These are phyloP conservation scores for Tylopilus intermedius DNA, from an alignment of 768 basidiomycete species.

Conservation along the genomic window DNA sequence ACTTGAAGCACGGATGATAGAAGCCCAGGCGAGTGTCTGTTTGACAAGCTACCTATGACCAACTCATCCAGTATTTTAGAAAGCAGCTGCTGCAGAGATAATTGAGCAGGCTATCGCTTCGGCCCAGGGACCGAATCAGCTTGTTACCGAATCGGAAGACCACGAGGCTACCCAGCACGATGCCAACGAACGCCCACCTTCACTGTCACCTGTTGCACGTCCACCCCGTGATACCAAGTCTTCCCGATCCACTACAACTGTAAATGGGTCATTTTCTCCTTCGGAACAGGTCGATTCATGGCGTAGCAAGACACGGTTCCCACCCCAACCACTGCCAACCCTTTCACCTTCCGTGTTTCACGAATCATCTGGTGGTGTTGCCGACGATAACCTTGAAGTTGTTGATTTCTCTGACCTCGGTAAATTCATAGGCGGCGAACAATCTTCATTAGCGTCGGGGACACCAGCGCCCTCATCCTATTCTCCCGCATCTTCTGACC, in stretches of 20 bases:
- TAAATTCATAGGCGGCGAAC: constrained; percentile 52
- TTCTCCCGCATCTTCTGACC: constrained; percentile 16
- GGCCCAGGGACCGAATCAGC: constrained; percentile 5
- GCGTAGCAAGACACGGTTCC: constrained; percentile 45
- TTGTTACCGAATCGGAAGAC: constrained; percentile 6
- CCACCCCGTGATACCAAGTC: constrained; percentile 15
- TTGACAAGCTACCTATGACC: constrained; percentile 3
- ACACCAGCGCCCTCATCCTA: constrained; percentile 17
- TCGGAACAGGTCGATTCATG: constrained; percentile 54
- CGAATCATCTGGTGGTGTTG: constrained; percentile 36
- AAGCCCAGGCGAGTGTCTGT: constrained; percentile 18
- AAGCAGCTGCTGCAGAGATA: constrained; percentile 37
- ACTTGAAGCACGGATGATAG: constrained; percentile 61
- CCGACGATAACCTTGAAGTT: constrained; percentile 67
- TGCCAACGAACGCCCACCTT: constrained; percentile 32
- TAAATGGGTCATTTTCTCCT: constrained; percentile 27
- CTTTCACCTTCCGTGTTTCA: constrained; percentile 34
- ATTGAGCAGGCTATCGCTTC: constrained; percentile 45
- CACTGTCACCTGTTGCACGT: constrained; percentile 28
- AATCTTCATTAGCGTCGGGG: constrained; percentile 5
- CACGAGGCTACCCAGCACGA: constrained; percentile 1
- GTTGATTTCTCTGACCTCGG: constrained; percentile 77
- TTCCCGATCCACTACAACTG: constrained; percentile 2
- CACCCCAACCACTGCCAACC: constrained; percentile 27
- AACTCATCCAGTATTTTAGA: constrained; percentile 21